Evolutionary conservation across 305 asterid genomes (phyloP).

Genomic region (Solanum hybrid): DNA sequence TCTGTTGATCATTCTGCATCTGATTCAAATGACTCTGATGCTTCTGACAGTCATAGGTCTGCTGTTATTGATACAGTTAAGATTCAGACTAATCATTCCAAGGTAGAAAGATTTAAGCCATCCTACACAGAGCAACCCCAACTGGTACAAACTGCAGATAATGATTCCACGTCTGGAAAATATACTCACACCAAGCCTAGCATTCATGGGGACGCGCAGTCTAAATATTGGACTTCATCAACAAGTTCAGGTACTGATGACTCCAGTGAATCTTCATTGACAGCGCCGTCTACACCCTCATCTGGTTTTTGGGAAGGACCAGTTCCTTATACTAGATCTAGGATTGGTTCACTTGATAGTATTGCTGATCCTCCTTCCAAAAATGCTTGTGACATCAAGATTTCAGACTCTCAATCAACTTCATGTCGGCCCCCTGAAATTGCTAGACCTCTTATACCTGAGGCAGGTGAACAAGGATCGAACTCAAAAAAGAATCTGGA

Average conservation of each 20-base stretch:
- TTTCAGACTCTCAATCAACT: constrained; percentile 16
- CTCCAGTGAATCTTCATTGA: constrained; percentile 32
- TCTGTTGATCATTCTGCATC: constrained; percentile 18
- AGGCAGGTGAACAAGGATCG: constrained; percentile 15
- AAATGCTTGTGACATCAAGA: constrained; percentile 18
- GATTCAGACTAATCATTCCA: constrained; percentile 4
- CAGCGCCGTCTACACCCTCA: constrained; percentile 47
- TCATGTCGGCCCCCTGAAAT: constrained; percentile 14
- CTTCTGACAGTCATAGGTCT: constrained; percentile 13
- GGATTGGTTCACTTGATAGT: constrained; percentile 23
- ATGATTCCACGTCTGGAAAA: constrained; percentile 14
- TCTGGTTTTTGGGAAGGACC: constrained; percentile 62
- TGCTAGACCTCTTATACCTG: constrained; percentile 12
- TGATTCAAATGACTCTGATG: constrained; percentile 16
- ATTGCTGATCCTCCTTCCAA: constrained; percentile 11
- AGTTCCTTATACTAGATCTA: constrained; percentile 29
- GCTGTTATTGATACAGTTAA: not conserved
- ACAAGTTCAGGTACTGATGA: constrained; percentile 24
- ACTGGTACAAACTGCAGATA: constrained; percentile 8
- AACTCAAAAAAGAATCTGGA: constrained; percentile 15
- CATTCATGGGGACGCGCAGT: constrained; percentile 9
- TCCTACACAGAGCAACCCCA: constrained; percentile 20
- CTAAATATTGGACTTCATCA: constrained; percentile 31
- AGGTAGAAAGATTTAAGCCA: constrained; percentile 18
- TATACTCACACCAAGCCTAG: constrained; percentile 11